A percentile compares a stretch with the other conserved stretches of the same genome.
Evolutionary conservation across 768 basidiomycete species (phyloP).

Genomic region (Lentinula sp.): DNA sequence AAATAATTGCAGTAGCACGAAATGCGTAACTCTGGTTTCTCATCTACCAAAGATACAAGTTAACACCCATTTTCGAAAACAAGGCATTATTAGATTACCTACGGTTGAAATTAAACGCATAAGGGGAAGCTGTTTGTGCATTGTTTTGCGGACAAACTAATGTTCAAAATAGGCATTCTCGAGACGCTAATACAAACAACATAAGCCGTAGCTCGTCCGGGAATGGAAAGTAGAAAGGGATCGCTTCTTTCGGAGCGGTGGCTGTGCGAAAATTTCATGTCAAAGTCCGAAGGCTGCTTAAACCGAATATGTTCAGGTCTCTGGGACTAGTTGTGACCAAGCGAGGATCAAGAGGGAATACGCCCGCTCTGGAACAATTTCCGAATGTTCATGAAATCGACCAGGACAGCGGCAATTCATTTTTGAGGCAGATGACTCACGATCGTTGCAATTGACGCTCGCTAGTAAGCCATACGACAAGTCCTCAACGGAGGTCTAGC

Average conservation of each 20-base stretch:
- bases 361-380: too few species aligned
- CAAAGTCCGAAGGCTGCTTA: too few species aligned
- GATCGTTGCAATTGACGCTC: too few species aligned
- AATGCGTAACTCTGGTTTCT: neutral
- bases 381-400: too few species aligned
- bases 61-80: neutral
- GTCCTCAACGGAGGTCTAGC: too few species aligned
- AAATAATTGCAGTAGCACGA: neutral
- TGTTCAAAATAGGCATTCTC: neutral
- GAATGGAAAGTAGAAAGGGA: slow-evolving; percentile 1
- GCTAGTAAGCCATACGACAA: too few species aligned
- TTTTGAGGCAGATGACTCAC: too few species aligned
- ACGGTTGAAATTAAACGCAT: neutral
- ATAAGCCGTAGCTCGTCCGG: neutral
- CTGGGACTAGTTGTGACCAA: too few species aligned
- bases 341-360: too few species aligned
- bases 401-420: too few species aligned
- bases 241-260: neutral
- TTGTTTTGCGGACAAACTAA: neutral
- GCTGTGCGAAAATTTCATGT: neutral
- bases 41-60: neutral
- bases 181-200: neutral
- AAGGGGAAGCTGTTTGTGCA: neutral
- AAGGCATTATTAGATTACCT: neutral
- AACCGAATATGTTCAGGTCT: too few species aligned